A percentile compares a stretch with the other conserved stretches of the same genome.
These are phyloP conservation scores for Aureobasidium pullulans DNA, from an alignment of 2,329 filamentous ascomycete species.

Conservation along the genomic window DNA sequence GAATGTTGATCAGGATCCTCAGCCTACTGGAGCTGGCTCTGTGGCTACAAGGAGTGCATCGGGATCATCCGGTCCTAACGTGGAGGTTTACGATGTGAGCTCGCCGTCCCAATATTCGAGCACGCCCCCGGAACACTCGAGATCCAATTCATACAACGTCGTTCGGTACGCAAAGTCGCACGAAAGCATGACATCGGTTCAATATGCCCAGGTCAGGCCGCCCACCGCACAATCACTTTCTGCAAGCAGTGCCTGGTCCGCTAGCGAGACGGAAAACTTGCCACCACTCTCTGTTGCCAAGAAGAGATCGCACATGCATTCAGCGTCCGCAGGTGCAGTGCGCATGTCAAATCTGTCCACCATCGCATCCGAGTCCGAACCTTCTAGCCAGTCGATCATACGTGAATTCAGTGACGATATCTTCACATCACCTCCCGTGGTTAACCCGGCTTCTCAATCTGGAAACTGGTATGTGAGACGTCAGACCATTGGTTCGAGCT, in stretches of 20 bases:
- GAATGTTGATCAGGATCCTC: background rate
- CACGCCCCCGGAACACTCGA: conserved; percentile 6
- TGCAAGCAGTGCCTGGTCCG: conserved; percentile 15
- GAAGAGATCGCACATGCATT: conserved; percentile 22
- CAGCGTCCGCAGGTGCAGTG: conserved; percentile 9
- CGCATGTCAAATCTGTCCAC: conserved; percentile 25
- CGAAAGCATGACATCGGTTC: conserved; percentile 13
- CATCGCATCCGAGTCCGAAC: conserved; percentile 28
- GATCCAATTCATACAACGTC: conserved; percentile 14
- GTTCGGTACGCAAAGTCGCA: conserved; percentile 15
- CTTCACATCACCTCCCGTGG: background rate
- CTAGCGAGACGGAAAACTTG: conserved; percentile 21
- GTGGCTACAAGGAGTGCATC: background rate
- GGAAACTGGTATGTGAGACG: conserved; percentile 10
- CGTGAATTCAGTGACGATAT: conserved; percentile 21
- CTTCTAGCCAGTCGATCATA: background rate
- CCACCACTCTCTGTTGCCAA: conserved; percentile 27
- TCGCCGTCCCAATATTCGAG: conserved; percentile 7
- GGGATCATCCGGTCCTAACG: background rate
- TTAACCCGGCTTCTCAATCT: background rate
- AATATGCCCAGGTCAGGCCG: conserved; percentile 15
- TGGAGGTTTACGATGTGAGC: conserved; percentile 7
- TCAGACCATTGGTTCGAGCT: conserved; percentile 7
- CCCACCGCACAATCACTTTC: conserved; percentile 14
- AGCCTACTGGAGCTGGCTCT: background rate